Base-by-base conservation (phyloP, 768 basidiomycete species). In the Auricularia cornea region DNA sequence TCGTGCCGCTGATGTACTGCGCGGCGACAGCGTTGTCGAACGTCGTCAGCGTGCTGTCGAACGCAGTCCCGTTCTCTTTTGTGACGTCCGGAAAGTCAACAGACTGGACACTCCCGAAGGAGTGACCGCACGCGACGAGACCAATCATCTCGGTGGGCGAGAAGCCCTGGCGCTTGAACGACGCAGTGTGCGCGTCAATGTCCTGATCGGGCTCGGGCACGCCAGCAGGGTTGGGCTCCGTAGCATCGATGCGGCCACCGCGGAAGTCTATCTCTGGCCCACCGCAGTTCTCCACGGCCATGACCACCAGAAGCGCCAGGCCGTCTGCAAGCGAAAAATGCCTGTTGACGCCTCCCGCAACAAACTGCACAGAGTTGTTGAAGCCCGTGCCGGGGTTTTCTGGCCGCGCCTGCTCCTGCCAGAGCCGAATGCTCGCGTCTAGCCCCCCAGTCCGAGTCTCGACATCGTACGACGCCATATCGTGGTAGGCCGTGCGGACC, bases 41-140 rank as follows among this genome's bases (percentile, higher is more conserved):
- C 14, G 57, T 56, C 11, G 51, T 51, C 16, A 59, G 31, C 28
- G 59, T 63, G 59, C 54, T 51, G 56, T 63, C 63, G 63, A 63
- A 63, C 14, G 54, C 10, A 10, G 63, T 63, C 23, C 38, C 63
- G 23, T 40, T 63, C 29, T 41, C 6, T 11, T 28, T 31, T 4
- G 81, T 80, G 20, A 82, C 72, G n/a, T 71, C 67, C 2, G 81
- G 80, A 61, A 81, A 81, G 62, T 79, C 79, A 4, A 74, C 14
- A 16, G 28, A 78, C 48, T 80, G 76, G 3, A 82, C 79, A 51
- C 80, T 78, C 63, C 81, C 81, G 61, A 83, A 72, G 5, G 80
- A 80, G 66, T 83, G 82, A 4, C 82, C 82, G 65, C 82, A 83
- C 3, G 80, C 80, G n/a, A 78, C 77, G 57, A 83, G 75, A 62